Evolutionary conservation across 192 early-diverging fungal genomes (phyloP).

Genomic region (Mortierella hygrophila): DNA sequence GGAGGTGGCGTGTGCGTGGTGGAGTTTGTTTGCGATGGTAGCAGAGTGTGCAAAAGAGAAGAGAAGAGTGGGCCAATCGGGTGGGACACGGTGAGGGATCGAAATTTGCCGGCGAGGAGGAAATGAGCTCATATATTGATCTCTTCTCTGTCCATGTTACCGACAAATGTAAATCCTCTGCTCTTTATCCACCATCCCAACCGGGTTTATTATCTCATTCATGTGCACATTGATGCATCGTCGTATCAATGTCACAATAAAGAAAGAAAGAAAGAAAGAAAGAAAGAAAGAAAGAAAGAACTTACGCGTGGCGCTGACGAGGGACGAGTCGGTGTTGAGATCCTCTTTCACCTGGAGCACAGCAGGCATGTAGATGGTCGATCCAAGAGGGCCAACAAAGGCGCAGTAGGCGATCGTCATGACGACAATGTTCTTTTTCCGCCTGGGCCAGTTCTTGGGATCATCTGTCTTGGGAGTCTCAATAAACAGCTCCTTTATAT

Average conservation of each 20-base stretch:
- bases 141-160: neutral
- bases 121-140: neutral
- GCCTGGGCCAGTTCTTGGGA: constrained; percentile 53
- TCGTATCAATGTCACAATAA: neutral
- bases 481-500: constrained; percentile 16
- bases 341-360: constrained; percentile 41
- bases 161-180: neutral
- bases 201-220: neutral
- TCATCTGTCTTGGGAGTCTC: constrained; percentile 37
- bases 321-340: constrained; percentile 30
- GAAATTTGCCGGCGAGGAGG: neutral
- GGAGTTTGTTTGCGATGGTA: neutral
- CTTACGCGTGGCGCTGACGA: constrained; percentile 46
- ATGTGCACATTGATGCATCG: neutral
- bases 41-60: neutral
- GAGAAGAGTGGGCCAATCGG: neutral
- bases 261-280: neutral
- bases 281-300: neutral
- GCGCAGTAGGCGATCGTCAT: constrained; percentile 49
- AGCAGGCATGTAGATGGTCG: constrained; percentile 56
- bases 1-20: neutral
- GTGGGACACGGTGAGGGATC: constrained; percentile 5
- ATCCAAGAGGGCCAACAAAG: constrained; percentile 44
- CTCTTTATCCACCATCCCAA: neutral
- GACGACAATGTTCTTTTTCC: constrained; percentile 47